These are phyloP conservation scores for Elsinoe batatas DNA, from an alignment of 2,329 filamentous ascomycete genomes.

Conservation along the genomic window DNA sequence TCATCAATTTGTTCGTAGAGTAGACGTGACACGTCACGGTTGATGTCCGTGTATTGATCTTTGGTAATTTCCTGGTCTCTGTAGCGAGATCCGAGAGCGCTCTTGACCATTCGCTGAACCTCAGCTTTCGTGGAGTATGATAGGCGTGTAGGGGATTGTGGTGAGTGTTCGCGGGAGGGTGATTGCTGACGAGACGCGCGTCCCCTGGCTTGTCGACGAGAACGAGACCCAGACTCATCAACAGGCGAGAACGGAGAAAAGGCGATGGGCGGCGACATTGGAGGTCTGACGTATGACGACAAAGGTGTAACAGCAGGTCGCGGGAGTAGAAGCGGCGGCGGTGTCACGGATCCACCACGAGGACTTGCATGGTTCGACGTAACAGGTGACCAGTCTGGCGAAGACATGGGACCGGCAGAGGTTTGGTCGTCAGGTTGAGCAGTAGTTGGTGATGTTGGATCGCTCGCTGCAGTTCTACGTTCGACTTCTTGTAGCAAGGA, in stretches of 20 bases:
- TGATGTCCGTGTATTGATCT: conserved; percentile 87
- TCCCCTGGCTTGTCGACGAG: conserved; percentile 21
- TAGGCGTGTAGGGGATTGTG: conserved; percentile 36
- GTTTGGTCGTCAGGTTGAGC: conserved; percentile 28
- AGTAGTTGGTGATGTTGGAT: conserved; percentile 2
- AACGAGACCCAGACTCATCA: conserved; percentile 24
- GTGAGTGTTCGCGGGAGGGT: conserved; percentile 46
- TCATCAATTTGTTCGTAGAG: conserved; percentile 62
- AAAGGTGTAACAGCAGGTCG: conserved; percentile 57
- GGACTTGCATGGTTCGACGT: conserved; percentile 58
- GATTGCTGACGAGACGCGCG: conserved; percentile 50
- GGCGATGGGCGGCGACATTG: conserved; percentile 49
- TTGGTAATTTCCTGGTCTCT: conserved; percentile 68
- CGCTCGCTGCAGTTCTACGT: conserved; percentile 30
- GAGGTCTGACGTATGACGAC: conserved; percentile 61
- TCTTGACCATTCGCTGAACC: conserved; percentile 79
- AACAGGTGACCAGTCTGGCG: conserved; percentile 57
- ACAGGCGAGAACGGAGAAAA: conserved; percentile 16
- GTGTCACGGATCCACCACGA: conserved; percentile 56
- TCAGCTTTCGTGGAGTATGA: conserved; percentile 78
- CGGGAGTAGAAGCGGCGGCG: conserved; percentile 53
- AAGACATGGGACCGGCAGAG: conserved; percentile 40
- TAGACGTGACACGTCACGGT: conserved; percentile 76
- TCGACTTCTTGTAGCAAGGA: conserved; percentile 85
- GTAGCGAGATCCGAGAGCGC: conserved; percentile 74